Conservation (phyloP, 2,329 filamentous ascomycete species). For the Colletotrichum noveboracense region DNA sequence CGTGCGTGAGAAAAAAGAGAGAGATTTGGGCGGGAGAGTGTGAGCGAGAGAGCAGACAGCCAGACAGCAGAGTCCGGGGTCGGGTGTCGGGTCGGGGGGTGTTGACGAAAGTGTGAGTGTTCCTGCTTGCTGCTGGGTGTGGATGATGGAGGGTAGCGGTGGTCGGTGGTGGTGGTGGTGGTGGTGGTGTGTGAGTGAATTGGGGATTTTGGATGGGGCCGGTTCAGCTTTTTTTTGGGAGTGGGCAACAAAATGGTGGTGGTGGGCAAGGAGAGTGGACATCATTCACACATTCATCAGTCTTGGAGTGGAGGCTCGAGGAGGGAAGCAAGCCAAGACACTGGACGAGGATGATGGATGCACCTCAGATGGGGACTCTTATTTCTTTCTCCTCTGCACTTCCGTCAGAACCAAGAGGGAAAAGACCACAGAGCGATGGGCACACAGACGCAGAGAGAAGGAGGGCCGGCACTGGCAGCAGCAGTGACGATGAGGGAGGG, state of each 20-base stretch:
- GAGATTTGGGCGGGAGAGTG: not conserved
- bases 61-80: not conserved
- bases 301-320: not conserved
- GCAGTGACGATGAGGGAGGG: not conserved
- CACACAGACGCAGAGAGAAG: not conserved
- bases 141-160: not conserved
- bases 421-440: not conserved
- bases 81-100: not conserved
- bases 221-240: not conserved
- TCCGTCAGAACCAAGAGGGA: not conserved
- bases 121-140: conserved; percentile 1
- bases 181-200: not conserved
- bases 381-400: not conserved
- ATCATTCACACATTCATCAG: not conserved
- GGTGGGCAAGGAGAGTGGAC: not conserved
- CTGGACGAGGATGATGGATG: conserved; percentile 10
- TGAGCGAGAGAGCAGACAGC: not conserved
- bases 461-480: not conserved
- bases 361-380: not conserved
- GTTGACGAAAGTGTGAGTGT: not conserved
- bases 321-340: not conserved
- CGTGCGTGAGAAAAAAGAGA: not conserved
- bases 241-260: not conserved
- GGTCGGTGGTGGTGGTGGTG: conserved; percentile 2
- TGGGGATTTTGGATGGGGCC: not conserved